Evolutionary conservation across 2,329 filamentous ascomycete genomes (phyloP).

Genomic region (Aspergillus amoenus): DNA sequence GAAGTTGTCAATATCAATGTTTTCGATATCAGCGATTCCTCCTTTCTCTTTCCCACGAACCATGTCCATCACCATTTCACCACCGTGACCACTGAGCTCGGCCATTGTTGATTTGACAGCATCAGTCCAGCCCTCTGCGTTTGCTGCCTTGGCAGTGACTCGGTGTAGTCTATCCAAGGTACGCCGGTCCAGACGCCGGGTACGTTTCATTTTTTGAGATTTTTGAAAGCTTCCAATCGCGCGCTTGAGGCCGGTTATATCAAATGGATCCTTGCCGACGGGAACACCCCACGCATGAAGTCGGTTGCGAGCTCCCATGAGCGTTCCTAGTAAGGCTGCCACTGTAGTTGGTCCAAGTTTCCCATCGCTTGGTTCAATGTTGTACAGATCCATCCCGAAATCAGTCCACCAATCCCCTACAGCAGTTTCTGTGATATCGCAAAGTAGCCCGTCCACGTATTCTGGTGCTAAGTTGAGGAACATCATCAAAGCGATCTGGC

Average conservation of each 20-base stretch:
- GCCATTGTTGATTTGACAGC: slow-evolving; percentile 94
- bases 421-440: slow-evolving; percentile 87
- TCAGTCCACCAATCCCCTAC: slow-evolving; percentile 96
- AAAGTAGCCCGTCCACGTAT: slow-evolving; percentile 88
- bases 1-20: slow-evolving; percentile 82
- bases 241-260: slow-evolving; percentile 76
- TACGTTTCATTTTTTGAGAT: slow-evolving; percentile 74
- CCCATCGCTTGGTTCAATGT: slow-evolving; percentile 87
- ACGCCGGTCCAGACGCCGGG: slow-evolving; percentile 75
- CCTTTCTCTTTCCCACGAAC: slow-evolving; percentile 83
- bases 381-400: slow-evolving; percentile 87
- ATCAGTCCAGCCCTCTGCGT: slow-evolving; percentile 84
- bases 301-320: slow-evolving; percentile 87
- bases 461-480: slow-evolving; percentile 85
- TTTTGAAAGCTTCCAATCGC: slow-evolving; percentile 90
- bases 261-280: slow-evolving; percentile 87
- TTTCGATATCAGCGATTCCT: slow-evolving; percentile 90
- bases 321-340: slow-evolving; percentile 77
- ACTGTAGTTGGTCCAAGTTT: slow-evolving; percentile 91
- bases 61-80: slow-evolving; percentile 94
- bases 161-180: slow-evolving; percentile 79
- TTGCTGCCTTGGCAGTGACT: slow-evolving; percentile 85
- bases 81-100: slow-evolving; percentile 89
- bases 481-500: slow-evolving; percentile 81
- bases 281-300: slow-evolving; percentile 81